These are phyloP conservation scores for Purpureocillium lavendulum DNA, from an alignment of 2,329 filamentous ascomycete genomes.

Conservation along the genomic window DNA sequence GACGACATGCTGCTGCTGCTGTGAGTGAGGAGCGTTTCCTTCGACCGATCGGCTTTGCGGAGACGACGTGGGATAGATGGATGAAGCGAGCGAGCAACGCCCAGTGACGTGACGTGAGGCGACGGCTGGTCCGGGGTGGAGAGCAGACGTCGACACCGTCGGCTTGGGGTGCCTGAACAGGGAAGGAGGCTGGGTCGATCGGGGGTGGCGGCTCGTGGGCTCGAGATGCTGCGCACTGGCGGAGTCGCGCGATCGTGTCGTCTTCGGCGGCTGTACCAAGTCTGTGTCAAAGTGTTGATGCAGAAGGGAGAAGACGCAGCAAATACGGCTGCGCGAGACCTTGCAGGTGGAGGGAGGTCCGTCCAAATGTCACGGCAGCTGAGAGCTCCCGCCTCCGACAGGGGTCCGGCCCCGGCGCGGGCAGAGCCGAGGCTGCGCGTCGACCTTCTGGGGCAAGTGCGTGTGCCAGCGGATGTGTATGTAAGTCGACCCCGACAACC, in stretches of 20 bases:
- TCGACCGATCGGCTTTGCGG: no score
- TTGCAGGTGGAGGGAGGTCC: background rate
- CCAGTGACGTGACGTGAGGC: no score
- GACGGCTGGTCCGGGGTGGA: background rate
- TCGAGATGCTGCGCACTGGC: no score
- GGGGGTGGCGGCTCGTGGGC: no score
- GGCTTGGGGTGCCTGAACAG: no score
- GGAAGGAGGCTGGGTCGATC: no score
- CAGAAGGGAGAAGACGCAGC: no score
- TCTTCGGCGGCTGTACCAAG: no score
- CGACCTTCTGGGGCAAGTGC: background rate
- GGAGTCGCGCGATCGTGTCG: background rate
- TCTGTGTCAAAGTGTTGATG: background rate
- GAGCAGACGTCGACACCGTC: no score
- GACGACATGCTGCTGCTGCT: slow-evolving; percentile 5
- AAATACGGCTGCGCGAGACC: no score
- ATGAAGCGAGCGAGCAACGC: no score
- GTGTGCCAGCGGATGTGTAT: no score
- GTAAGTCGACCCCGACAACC: background rate
- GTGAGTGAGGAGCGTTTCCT: background rate
- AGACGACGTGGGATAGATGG: background rate
- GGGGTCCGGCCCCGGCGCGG: slow-evolving; percentile 11
- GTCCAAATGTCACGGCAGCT: slow-evolving; percentile 1
- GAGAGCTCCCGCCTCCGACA: slow-evolving; percentile 6
- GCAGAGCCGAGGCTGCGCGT: slow-evolving; percentile 16